Base-by-base conservation (phyloP, 106 monocot genomes). In the Hemerocallis citrina region DNA sequence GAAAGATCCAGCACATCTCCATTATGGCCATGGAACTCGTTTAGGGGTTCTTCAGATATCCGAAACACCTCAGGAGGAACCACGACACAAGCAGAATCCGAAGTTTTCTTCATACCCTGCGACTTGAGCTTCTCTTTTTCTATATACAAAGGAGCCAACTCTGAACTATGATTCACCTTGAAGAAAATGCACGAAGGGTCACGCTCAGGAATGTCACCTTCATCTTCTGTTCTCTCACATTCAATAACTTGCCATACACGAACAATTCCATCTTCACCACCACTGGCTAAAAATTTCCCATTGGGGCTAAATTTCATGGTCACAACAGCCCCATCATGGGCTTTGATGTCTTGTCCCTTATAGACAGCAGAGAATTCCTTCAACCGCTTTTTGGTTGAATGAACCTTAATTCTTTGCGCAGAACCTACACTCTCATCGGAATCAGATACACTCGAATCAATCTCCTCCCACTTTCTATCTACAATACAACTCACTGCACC, bases 291-390 rank as follows among this genome's bases (percentile, higher is more conserved):
- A 66, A 68, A 84, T 52, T 61, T 35, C 0, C 89, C 89, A 75
- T 81, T 70, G 38, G 83, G 84, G 57, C 96, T 90, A 63, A 96
- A 96, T 38, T 84, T 96, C 84, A 90, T 84, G 19, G 80, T 70
- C 49, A 80, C 48, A 31, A 96, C 87, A 2, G 81, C 78, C 27
- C 89, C 83, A 15, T 81, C 58, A 65, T 96, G 96, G 12, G 87
- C 90, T 62, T 73, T 74, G 55, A 96, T 66, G 17, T 81, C 83
- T 67, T 90, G 86, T 21, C 74, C 72, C 45, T 22, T 79, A 64
- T 81, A 81, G n/a, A 90, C 73, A 13, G 83, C 86, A 17, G 96
- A 86, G 46, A 96, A 81, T 55, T 96, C 90, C 74, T 76, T 95
- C 16, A 51, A 73, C 43, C 49, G 63, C 71, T 86, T 95, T 67